Percentiles rank a stretch among this genome's conserved stretches.
Conservation (phyloP, 208 protist genomes). For the Trypanosoma grayi region DNA sequence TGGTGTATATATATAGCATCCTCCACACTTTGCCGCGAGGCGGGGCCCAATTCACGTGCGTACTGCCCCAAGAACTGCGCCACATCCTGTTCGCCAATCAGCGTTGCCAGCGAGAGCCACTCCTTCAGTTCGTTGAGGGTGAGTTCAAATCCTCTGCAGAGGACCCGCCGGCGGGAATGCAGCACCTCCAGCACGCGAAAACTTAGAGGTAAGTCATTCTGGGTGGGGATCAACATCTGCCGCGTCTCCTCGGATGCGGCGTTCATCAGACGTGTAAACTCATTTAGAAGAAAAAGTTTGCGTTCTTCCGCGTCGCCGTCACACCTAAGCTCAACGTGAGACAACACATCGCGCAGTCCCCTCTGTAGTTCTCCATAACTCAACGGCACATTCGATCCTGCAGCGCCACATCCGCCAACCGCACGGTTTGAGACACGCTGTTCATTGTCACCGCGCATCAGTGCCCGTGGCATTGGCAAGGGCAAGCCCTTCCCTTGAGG, state of each 20-base stretch:
- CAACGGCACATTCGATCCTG: neutral
- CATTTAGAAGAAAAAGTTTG: neutral
- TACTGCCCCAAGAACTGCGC: slow-evolving; percentile 29
- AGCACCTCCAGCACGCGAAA: slow-evolving; percentile 47
- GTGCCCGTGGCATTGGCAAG: neutral
- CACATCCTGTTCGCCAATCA: slow-evolving; percentile 41
- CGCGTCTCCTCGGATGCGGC: slow-evolving; percentile 10
- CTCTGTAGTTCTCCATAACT: slow-evolving; percentile 17
- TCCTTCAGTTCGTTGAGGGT: slow-evolving; percentile 55
- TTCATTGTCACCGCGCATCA: too few species aligned
- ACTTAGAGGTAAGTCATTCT: slow-evolving; percentile 21
- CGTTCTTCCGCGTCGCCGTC: neutral
- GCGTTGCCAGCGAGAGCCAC: slow-evolving; percentile 42
- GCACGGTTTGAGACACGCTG: too few species aligned
- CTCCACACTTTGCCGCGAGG: slow-evolving; percentile 30
- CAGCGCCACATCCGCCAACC: too few species aligned
- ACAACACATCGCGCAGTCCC: slow-evolving; percentile 2
- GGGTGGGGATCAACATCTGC: slow-evolving; percentile 7
- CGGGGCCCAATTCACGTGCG: slow-evolving; percentile 31
- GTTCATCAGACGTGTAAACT: slow-evolving; percentile 6
- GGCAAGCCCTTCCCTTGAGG: neutral
- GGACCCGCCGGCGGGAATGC: slow-evolving; percentile 33
- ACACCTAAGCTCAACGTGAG: slow-evolving; percentile 7
- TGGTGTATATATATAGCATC: slow-evolving; percentile 11
- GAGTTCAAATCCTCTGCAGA: slow-evolving; percentile 45